phyloP scores from a whole-genome alignment of 1,284 basidiomycete species.

The Tilletia indica region DNA sequence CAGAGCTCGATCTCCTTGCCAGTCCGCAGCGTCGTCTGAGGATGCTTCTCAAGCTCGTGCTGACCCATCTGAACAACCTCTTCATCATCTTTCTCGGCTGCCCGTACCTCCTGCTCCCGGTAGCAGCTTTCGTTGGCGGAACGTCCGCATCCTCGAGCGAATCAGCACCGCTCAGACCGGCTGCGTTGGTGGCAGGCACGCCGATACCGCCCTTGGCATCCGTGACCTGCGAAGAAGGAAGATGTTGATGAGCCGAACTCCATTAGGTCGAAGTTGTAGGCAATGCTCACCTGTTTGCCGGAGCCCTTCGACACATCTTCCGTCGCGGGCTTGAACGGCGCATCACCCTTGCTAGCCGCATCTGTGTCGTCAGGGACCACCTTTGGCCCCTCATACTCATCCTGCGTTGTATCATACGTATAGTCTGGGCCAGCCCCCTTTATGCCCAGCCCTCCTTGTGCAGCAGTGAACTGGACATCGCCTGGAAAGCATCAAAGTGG shows the following conservation, averaged over 20 bases:
- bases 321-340: neutral
- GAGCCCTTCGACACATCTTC: neutral
- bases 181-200: neutral
- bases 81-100: neutral
- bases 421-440: neutral
- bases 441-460: neutral
- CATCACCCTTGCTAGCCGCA: neutral
- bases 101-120: neutral
- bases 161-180: neutral
- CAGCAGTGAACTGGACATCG: neutral
- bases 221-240: neutral
- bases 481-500: too few relatives aligned
- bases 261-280: neutral
- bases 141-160: neutral
- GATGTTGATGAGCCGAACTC: neutral
- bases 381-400: neutral
- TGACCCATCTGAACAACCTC: neutral
- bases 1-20: constrained; percentile 1
- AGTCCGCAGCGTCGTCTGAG: neutral
- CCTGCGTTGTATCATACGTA: neutral
- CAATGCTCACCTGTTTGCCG: constrained; percentile 4
- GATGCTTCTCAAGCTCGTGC: neutral
- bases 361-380: neutral
- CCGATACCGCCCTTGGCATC: constrained; percentile 9
- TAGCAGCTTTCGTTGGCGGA: neutral